Evolutionary conservation across 257 asterid genomes (phyloP), one percentile per base, ranked within the genome.

Genomic region (Galeopsis tetrahit): DNA sequence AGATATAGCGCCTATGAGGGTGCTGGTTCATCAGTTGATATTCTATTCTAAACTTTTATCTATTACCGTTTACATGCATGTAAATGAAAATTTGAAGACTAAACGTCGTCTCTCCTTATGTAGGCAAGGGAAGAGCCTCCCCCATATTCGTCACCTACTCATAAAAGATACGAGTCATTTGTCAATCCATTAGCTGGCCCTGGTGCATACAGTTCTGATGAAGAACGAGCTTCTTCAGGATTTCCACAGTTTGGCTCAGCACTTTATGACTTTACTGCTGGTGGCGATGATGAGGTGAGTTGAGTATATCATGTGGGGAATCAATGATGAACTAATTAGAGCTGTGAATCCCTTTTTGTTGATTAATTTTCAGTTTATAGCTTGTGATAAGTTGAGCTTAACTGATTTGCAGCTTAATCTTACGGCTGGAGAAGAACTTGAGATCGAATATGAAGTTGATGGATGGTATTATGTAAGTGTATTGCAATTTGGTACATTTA

Each of bases 231-330:
- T 67, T 87, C 94, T 82, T 85, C 96, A 2, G 85, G 89, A 43
- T 83, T 82, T 81, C 71, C 81, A 62, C 85, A 85, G 73, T 59
- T 44, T 58, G 97, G 96, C 35, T 67, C 88, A 70, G 97, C 97
- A 58, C 87, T 91, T 52, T 91, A 89, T 80, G 97, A 91, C 83
- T 89, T 89, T 82, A 89, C 89, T 72, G 97, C 97, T 75, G 97
- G 97, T 36, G 97, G 96, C n/a, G 96, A 91, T 76, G 97, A 91
- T 70, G 97, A 91, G 96, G 97, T 91, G 79, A 72, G 64, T 63
- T 53, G 43, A 36, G 4, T 10, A 40, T 35, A 55, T 43, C 65
- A 48, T 48, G 7, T 48, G 1, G 3, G 55, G 14, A 44, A 7
- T 40, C 52, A 44, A 5, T 44, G 52, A 44, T 44, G 10, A 44